Conservation (phyloP, 805 yeast species). For the Sugiyamaella boreocaroliniensis region DNA sequence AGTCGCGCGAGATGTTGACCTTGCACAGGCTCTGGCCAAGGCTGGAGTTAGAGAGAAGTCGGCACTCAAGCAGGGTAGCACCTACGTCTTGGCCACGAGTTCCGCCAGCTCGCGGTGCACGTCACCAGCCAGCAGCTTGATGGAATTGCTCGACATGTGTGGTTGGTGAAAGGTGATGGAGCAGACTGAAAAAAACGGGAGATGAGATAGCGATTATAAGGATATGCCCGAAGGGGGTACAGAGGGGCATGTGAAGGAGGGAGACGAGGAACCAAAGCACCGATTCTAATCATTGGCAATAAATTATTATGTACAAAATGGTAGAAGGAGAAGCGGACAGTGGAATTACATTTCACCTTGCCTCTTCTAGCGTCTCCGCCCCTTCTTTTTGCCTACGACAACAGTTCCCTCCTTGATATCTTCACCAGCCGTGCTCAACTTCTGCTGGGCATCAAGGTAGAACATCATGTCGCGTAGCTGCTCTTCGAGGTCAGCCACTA, state of each 20-base stretch:
- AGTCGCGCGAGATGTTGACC: conserved; percentile 73
- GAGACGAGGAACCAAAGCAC: no score
- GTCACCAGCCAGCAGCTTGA: conserved; percentile 50
- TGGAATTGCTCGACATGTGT: conserved; percentile 41
- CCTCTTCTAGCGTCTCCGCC: no score
- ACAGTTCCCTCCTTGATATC: conserved; percentile 62
- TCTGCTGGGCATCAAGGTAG: conserved; percentile 63
- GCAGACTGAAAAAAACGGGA: background rate
- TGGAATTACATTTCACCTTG: no score
- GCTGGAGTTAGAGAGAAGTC: conserved; percentile 21
- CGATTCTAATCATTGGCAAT: no score
- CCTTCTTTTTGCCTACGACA: conserved; percentile 10
- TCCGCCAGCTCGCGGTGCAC: conserved; percentile 76
- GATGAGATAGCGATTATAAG: background rate
- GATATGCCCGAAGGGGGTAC: background rate
- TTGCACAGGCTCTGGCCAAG: conserved; percentile 63
- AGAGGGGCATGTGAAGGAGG: background rate
- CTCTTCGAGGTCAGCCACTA: conserved; percentile 25
- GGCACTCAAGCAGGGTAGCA: background rate
- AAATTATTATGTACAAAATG: background rate
- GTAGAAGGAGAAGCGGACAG: background rate
- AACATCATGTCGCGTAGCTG: conserved; percentile 66
- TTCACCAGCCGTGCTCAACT: conserved; percentile 62
- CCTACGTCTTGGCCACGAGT: conserved; percentile 50
- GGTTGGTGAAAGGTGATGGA: background rate